These are phyloP conservation scores for Datisca glomerata DNA, from an alignment of 306 rosid genomes.

Conservation along the genomic window DNA sequence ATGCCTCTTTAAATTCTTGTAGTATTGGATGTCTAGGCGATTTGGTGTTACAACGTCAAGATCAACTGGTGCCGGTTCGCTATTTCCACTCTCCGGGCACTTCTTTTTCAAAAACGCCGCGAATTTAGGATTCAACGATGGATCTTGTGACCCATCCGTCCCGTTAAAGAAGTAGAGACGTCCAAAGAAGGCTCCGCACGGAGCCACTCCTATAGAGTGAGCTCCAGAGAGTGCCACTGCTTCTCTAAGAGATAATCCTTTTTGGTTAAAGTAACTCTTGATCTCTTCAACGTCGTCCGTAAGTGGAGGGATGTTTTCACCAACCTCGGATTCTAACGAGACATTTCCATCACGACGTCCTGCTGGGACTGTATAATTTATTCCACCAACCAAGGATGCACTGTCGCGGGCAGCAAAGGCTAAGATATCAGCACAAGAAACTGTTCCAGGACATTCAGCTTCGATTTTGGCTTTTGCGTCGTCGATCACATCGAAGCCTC, in stretches of 20 bases:
- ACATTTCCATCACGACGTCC: slow-evolving; percentile 1
- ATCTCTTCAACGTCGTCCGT: neutral
- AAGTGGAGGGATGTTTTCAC: slow-evolving; percentile 1
- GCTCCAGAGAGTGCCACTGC: slow-evolving; percentile 15
- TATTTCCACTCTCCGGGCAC: neutral
- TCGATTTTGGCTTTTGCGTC: slow-evolving; percentile 8
- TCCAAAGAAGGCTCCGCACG: neutral
- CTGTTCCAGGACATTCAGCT: slow-evolving; percentile 3
- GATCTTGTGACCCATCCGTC: neutral
- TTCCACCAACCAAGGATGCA: neutral
- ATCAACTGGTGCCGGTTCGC: slow-evolving; percentile 1
- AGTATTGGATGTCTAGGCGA: slow-evolving; percentile 5
- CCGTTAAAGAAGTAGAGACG: slow-evolving; percentile 9
- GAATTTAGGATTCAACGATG: slow-evolving; percentile 7
- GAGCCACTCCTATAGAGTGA: slow-evolving; percentile 8
- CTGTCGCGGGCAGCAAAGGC: slow-evolving; percentile 9
- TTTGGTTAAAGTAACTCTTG: slow-evolving; percentile 1
- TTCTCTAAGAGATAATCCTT: slow-evolving; percentile 9
- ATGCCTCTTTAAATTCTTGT: neutral
- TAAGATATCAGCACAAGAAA: slow-evolving; percentile 4
- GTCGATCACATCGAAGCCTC: slow-evolving; percentile 4
- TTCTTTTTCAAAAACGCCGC: slow-evolving; percentile 1
- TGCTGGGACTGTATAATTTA: slow-evolving; percentile 2
- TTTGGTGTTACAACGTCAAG: slow-evolving; percentile 5
- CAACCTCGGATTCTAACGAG: neutral